Base-by-base conservation (phyloP, 192 early-diverging fungal genomes). In the Linnemannia elongata region DNA sequence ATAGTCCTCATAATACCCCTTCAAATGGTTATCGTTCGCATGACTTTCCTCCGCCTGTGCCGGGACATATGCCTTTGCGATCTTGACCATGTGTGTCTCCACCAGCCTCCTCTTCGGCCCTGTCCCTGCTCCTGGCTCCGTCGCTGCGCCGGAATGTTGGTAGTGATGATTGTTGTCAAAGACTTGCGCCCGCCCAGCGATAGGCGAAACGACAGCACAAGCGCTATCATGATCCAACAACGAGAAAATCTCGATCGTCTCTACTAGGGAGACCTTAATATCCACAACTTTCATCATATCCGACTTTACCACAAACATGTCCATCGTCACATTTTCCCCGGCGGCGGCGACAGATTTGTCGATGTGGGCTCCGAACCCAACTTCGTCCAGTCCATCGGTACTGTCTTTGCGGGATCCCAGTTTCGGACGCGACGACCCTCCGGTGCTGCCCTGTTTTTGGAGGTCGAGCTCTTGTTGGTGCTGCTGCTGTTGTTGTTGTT, bases 261-360 rank as follows among this genome's bases (percentile, higher is more conserved):
- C 84, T 35, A 87, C 84, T 0, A 87, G 41, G 5, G 84, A 87
- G 13, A 87, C 84, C 33, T 87, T 87, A 63, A 87, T 87, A 33
- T 87, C 79, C 35, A 87, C 84, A 6, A 87, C 84, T 33, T 77
- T 76, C 84, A 87, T 87, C 27, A 87, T 17, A 74, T 87, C 79
- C 17, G 84, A 87, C 42, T 87, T 87, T n/a, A 80, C 74, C 3
- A 87, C 76, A 81, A 87, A 87, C 84, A 87, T 87, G 8, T 87
- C 79, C 42, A 87, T 55, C 1, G 84, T 74, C 4, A 87, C 79
- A 35, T 77, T 54, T 20, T 87, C 84, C 1, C 84, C 84, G 4
- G 84, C 84, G 30, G 84, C 77, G 20, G 76, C 84, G 2, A 87
- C 79, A 3, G 84, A 87, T 63, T 87, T 87, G 76, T 87, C 84